These are phyloP conservation scores for Alternaria burnsii DNA, from an alignment of 2,329 filamentous ascomycete species.

Conservation along the genomic window DNA sequence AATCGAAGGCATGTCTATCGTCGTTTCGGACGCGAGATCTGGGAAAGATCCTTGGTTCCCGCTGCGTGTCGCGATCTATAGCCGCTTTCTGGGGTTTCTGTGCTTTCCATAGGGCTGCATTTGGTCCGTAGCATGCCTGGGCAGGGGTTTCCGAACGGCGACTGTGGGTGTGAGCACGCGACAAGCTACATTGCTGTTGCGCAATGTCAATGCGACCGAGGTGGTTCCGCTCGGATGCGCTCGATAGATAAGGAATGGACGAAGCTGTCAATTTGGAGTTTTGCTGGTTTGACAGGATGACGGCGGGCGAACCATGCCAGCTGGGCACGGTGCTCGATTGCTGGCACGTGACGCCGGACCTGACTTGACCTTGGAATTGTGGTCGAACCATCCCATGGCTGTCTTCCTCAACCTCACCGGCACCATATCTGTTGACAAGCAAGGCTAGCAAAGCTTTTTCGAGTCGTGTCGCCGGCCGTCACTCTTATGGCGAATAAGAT, in stretches of 20 bases:
- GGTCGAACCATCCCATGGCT: neutral
- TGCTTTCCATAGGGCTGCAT: constrained; percentile 1
- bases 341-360: neutral
- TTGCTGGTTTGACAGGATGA: neutral
- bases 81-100: constrained; percentile 10
- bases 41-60: constrained; percentile 24
- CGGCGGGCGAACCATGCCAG: neutral
- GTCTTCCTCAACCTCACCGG: neutral
- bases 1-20: constrained; percentile 22
- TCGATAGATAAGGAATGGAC: neutral
- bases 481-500: constrained; percentile 14
- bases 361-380: neutral
- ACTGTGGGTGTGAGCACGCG: constrained; percentile 9
- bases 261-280: neutral
- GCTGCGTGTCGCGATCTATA: constrained; percentile 23
- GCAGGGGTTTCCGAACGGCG: neutral
- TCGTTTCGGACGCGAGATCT: constrained; percentile 29
- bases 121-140: neutral
- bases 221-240: neutral
- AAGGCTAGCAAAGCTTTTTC: constrained; percentile 9
- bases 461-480: neutral
- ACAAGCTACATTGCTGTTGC: constrained; percentile 1
- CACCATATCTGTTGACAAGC: constrained; percentile 6
- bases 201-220: neutral
- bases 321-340: neutral